Evolutionary conservation across 2,329 filamentous ascomycete genomes (phyloP).

Genomic region (Diaporthe caulivora): DNA sequence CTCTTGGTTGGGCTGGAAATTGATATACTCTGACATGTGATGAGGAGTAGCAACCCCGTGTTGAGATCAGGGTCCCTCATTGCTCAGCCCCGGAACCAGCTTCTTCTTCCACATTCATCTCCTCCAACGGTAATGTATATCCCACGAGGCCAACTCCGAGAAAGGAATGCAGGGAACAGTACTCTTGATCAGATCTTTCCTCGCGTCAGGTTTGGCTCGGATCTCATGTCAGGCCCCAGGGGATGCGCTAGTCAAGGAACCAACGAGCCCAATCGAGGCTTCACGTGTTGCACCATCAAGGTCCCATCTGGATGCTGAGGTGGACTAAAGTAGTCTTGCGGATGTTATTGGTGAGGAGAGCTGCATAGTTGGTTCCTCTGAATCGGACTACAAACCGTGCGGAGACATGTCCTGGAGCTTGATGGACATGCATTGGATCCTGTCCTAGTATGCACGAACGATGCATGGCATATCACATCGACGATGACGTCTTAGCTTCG

Average conservation of each 20-base stretch:
- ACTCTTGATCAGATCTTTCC: constrained; percentile 7
- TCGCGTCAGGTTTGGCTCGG: constrained; percentile 8
- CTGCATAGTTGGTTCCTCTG: not conserved
- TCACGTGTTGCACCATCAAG: constrained; percentile 18
- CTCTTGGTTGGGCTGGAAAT: too few species aligned
- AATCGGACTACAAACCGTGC: not conserved
- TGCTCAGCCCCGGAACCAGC: not conserved
- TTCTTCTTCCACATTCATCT: too few species aligned
- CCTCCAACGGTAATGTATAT: too few species aligned
- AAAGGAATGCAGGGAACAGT: too few species aligned
- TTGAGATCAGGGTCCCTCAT: not conserved
- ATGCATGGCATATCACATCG: constrained; percentile 8
- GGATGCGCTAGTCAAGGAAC: not conserved
- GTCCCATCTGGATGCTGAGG: not conserved
- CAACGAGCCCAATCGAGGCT: not conserved
- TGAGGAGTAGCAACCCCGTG: too few species aligned
- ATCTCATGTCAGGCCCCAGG: constrained; percentile 16
- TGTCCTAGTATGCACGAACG: not conserved
- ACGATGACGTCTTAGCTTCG: not conserved
- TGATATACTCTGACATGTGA: constrained; percentile 23
- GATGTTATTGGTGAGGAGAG: not conserved
- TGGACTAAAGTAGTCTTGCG: not conserved
- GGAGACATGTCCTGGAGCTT: constrained; percentile 10
- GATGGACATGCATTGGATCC: not conserved
- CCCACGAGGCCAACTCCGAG: too few species aligned